Base-by-base conservation (phyloP, 805 yeast species). In the Priceomyces haplophilus region DNA sequence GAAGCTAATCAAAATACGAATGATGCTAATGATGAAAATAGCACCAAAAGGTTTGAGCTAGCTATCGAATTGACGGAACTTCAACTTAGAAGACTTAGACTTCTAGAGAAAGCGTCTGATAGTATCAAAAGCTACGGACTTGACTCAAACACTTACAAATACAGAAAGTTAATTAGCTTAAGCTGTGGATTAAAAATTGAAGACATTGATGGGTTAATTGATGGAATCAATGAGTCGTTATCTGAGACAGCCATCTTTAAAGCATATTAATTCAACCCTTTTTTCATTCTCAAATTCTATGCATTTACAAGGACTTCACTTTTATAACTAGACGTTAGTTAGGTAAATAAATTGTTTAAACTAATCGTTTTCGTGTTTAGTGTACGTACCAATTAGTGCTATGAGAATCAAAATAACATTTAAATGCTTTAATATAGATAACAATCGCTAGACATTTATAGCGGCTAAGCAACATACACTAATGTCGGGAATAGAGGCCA, bases 181-280 rank as follows among this genome's bases (percentile, higher is more conserved):
- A 78, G 88, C 37, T 85, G 95, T 58, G 95, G 88, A 2, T 73
- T 88, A 42, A 79, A 82, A 38, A 74, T 82, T 16, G 95, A 87
- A 46, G 93, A 85, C 46, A 83, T 91, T 44, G 88, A 83, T 55
- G 84, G 86, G 23, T 72, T 88, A 45, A 71, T 91, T 39, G 91
- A 86, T 50, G 97, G 91, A 16, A 85, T 91, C 34, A 88, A 61
- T 42, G 67, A 61, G 40, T 58, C 63, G 43, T 51, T 61, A 44
- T 53, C 59, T 52, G 64, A 56, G 35, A 49, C 54, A 25, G 35
- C 48, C 12, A 37, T 43, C 23, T 31, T 34, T 25, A 34, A 34
- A 16, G 37, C 37, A 34, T 34, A 23, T 39, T 39, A 25, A 33
- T 36, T 25, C 20, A 7, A 32, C 8, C 8, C 11, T n/a, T 12